Evolutionary conservation across 2,329 filamentous ascomycete genomes (phyloP).

Genomic region (Microascus cirrosus): DNA sequence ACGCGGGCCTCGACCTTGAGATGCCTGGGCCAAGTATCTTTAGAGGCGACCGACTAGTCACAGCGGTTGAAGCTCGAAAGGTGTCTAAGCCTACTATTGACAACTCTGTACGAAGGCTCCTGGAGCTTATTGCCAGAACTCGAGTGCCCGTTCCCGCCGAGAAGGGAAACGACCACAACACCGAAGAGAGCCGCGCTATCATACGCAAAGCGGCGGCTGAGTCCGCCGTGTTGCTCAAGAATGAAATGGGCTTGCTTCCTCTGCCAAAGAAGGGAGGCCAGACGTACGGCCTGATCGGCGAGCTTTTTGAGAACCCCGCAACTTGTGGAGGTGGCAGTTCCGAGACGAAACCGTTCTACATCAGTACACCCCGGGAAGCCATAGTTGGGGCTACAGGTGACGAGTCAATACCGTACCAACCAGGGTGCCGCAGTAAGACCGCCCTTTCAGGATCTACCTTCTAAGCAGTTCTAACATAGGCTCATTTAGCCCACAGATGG

Average conservation of each 20-base stretch:
- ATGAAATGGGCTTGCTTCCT: constrained; percentile 53
- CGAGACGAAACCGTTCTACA: too few species aligned
- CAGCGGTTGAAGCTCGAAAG: constrained; percentile 44
- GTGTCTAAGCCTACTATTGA: constrained; percentile 43
- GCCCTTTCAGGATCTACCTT: too few species aligned
- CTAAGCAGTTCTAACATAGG: too few species aligned
- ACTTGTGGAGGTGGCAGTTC: not conserved
- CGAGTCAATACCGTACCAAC: too few species aligned
- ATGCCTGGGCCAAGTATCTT: constrained; percentile 46
- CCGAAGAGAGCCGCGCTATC: constrained; percentile 49
- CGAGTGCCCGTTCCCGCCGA: constrained; percentile 42
- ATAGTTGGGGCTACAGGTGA: too few species aligned
- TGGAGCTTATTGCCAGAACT: constrained; percentile 47
- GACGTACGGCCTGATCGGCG: constrained; percentile 7
- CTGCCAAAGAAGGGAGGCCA: constrained; percentile 44
- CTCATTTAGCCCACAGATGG: too few species aligned
- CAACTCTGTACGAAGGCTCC: constrained; percentile 41
- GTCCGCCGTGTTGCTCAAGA: constrained; percentile 64
- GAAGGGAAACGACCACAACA: constrained; percentile 43
- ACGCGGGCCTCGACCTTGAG: constrained; percentile 45
- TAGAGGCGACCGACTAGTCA: constrained; percentile 38
- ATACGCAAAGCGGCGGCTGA: constrained; percentile 57
- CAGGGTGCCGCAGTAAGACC: too few species aligned
- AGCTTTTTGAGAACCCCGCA: not conserved
- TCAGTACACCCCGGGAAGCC: too few species aligned